Percentiles rank a stretch among this genome's conserved stretches.
Evolutionary conservation across 2,329 filamentous ascomycete species (phyloP).

Genomic region (Aspergillus puulaauensis): DNA sequence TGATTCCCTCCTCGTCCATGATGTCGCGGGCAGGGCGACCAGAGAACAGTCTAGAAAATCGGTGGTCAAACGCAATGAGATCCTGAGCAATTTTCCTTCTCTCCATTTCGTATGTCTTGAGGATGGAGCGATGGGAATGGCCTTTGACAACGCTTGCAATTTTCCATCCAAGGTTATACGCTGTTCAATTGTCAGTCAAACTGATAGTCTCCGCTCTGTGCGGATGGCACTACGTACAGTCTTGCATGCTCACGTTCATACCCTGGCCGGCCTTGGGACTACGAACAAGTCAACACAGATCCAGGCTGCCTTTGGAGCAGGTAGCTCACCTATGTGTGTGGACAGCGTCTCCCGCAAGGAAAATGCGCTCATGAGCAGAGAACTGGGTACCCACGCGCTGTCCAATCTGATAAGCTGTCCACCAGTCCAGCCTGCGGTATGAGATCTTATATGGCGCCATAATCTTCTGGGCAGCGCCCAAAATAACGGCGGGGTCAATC

Average conservation of each 20-base stretch:
- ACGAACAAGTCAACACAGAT: background rate
- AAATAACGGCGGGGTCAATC: conserved; percentile 64
- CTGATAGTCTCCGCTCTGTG: background rate
- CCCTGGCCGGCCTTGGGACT: conserved; percentile 51
- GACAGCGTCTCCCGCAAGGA: conserved; percentile 68
- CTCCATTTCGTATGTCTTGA: conserved; percentile 55
- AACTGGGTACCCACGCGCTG: conserved; percentile 63
- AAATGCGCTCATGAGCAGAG: conserved; percentile 58
- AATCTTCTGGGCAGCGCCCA: conserved; percentile 63
- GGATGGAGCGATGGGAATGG: conserved; percentile 32
- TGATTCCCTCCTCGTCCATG: conserved; percentile 61
- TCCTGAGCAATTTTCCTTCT: conserved; percentile 53
- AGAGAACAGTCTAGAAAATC: conserved; percentile 57
- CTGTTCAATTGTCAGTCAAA: conserved; percentile 14
- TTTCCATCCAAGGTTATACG: conserved; percentile 61
- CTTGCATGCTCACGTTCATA: conserved; percentile 73
- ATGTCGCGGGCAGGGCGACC: conserved; percentile 59
- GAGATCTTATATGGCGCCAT: conserved; percentile 66
- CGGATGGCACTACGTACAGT: conserved; percentile 35
- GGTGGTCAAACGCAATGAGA: conserved; percentile 52
- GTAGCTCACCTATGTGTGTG: conserved; percentile 42
- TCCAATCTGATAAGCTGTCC: conserved; percentile 67
- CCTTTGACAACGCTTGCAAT: conserved; percentile 51
- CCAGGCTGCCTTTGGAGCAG: too few species aligned
- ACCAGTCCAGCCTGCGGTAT: conserved; percentile 67